phyloP scores from a whole-genome alignment of 805 yeast genomes.

The Yarrowia sp. region DNA sequence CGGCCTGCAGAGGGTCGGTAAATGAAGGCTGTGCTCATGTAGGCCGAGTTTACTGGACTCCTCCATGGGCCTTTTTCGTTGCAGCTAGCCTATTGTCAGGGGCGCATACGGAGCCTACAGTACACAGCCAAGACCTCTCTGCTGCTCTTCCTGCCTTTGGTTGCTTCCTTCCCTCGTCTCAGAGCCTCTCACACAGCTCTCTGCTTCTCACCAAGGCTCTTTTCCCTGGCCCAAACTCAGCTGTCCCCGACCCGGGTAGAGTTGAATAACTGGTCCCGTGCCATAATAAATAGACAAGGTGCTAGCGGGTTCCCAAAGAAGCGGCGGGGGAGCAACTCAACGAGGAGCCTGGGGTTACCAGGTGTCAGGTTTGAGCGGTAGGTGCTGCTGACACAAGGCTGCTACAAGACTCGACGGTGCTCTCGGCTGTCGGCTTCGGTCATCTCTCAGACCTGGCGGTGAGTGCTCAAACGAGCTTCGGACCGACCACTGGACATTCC shows the following conservation, averaged over 20 bases:
- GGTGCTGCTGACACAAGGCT: too few species aligned
- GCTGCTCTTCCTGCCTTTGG: neutral
- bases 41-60: neutral
- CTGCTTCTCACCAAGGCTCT: neutral
- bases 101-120: neutral
- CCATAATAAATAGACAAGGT: neutral
- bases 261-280: conserved; percentile 24
- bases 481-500: conserved; percentile 15
- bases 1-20: conserved; percentile 7
- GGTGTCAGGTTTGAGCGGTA: too few species aligned
- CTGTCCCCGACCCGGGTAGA: conserved; percentile 31
- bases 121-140: neutral
- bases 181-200: neutral
- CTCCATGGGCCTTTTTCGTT: too few species aligned
- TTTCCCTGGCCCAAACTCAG: conserved; percentile 9
- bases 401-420: too few species aligned
- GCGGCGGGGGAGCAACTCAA: neutral
- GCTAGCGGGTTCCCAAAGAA: neutral
- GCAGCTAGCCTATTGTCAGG: too few species aligned
- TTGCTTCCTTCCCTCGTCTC: neutral
- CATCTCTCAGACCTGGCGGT: neutral
- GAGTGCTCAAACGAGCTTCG: neutral
- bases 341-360: too few species aligned
- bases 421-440: conserved; percentile 10
- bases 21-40: conserved; percentile 15